Conservation (phyloP, 345 rosid species). For the Syzygium oleosum region DNA sequence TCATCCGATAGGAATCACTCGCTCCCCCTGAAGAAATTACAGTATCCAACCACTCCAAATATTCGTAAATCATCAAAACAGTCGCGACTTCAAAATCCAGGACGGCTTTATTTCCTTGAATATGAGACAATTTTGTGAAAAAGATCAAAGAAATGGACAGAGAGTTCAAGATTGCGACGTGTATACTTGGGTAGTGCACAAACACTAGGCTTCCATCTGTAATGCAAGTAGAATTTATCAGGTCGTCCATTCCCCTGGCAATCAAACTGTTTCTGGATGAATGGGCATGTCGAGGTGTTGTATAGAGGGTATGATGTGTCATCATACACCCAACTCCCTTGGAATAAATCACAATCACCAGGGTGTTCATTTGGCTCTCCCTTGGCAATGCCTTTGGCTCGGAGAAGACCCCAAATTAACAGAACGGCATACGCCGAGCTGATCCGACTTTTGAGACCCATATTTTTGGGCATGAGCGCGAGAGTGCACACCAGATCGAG, state of each 20-base stretch:
- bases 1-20: neutral
- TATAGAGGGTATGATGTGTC: slow-evolving; percentile 23
- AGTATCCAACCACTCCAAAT: neutral
- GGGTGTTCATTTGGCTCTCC: neutral
- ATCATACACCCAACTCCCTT: slow-evolving; percentile 37
- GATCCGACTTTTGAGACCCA: neutral
- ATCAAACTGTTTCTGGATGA: slow-evolving; percentile 37
- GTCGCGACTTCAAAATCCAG: neutral
- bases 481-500: neutral
- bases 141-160: neutral
- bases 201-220: slow-evolving; percentile 41
- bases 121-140: neutral
- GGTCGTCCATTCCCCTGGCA: slow-evolving; percentile 52
- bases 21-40: neutral
- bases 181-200: slow-evolving; percentile 37
- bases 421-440: neutral
- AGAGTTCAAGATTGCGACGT: neutral
- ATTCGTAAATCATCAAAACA: neutral
- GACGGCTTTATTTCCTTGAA: neutral
- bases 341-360: slow-evolving; percentile 22
- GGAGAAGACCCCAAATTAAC: neutral
- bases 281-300: slow-evolving; percentile 32
- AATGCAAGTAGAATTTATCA: slow-evolving; percentile 30
- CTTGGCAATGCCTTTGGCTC: neutral
- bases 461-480: neutral